Base-by-base conservation (phyloP, 1,139 yeast species). In the Nakaseomyces nivariensis region DNA sequence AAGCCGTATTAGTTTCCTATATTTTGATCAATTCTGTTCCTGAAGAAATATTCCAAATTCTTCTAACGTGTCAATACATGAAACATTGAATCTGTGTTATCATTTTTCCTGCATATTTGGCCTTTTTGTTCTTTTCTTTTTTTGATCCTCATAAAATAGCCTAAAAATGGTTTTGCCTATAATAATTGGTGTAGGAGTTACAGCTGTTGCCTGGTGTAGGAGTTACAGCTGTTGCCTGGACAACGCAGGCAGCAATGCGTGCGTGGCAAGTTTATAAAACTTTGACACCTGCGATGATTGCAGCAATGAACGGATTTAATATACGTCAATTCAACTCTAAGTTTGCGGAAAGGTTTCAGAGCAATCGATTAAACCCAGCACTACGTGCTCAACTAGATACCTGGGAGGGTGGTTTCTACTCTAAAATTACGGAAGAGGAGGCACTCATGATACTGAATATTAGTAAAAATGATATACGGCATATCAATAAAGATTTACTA, bases 381-480 rank as follows among this genome's bases (percentile, higher is more conserved):
- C n/a, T 51, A 9, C 52, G 47, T 29, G 26, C 33, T 4, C 27
- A 33, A 22, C 36, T 55, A 32, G 52, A 52, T 27, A n/a, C 36
- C 24, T 38, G 43, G 49, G 36, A 27, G 17, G 98, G 98, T 46
- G 87, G 95, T 1, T 92, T 92, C 67, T 90, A 86, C 37, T 67
- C 76, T 31, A 85, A 85, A 64, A 90, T 92, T 97, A 75, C 78
- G 45, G 87, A 95, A 43, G 81, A 79, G 57, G 98, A 92, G 66
- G 97, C 97, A 1, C 74, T 90, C 51, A 85, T 82, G 64, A 87
- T 92, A 37, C 77, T 92, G 57, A 57, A 58, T 46, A 61, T 64
- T n/a, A 51, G 58, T 3, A 50, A 63, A 2, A 48, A 52, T 5
- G 66, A 88, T 81, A 64, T 76, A 83, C 62, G 81, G 82, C 29